A percentile compares a stretch with the other conserved stretches of the same genome.
phyloP scores from a whole-genome alignment of 2,329 filamentous ascomycete species.

The Beauveria pseudobassiana region DNA sequence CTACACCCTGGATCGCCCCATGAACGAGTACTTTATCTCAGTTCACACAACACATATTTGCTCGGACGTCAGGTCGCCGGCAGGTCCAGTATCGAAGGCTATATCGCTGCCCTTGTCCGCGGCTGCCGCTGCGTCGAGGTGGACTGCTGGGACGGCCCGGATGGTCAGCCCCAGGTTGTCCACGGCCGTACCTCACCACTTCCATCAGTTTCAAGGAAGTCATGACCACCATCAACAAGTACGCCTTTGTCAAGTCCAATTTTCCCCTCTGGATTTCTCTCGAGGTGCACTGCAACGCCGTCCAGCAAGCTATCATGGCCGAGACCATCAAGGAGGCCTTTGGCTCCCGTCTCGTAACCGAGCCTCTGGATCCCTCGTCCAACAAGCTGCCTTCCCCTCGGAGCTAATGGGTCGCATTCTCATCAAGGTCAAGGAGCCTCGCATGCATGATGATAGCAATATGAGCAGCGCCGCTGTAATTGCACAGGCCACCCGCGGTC shows the following conservation, averaged over 20 bases:
- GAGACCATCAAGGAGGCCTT: constrained; percentile 82
- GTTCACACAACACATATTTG: constrained; percentile 97
- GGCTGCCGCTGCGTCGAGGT: constrained; percentile 95
- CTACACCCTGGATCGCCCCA: constrained; percentile 66
- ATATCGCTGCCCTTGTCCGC: constrained; percentile 79
- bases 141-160: constrained; percentile 92
- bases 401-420: constrained; percentile 77
- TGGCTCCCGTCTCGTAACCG: constrained; percentile 67
- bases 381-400: constrained; percentile 70
- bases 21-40: constrained; percentile 98
- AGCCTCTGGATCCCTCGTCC: constrained; percentile 62
- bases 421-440: constrained; percentile 87
- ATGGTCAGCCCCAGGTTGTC: constrained; percentile 81
- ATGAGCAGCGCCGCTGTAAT: constrained; percentile 30
- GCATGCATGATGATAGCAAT: constrained; percentile 36
- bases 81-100: constrained; percentile 87
- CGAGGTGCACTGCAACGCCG: constrained; percentile 82
- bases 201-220: constrained; percentile 86
- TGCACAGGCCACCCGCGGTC: constrained; percentile 38
- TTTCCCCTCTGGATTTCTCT: constrained; percentile 92
- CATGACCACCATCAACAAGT: constrained; percentile 87
- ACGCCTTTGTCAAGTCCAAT: constrained; percentile 79
- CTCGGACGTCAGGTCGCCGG: constrained; percentile 84
- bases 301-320: constrained; percentile 83
- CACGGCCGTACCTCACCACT: constrained; percentile 87